Evolutionary conservation across 495 filamentous ascomycete genomes (phyloP), one percentile per base, ranked within the genome.

Genomic region (Penicillium chermesinum): DNA sequence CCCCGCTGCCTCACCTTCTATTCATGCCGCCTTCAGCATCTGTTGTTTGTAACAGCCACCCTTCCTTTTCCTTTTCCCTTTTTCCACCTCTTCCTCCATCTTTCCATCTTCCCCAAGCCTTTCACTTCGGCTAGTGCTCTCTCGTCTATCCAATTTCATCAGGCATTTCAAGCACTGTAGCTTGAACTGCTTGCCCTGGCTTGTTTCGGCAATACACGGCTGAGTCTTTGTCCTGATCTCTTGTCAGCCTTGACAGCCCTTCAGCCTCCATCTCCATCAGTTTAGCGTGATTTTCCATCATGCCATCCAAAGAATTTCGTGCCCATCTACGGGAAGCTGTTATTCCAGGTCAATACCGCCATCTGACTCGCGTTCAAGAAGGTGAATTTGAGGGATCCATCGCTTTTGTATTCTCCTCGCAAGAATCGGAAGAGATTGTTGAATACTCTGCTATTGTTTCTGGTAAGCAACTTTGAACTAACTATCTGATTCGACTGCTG

Each of bases 371-470:
- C 25, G 63, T 89, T 32, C 67, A 66, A 40, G 56, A 67, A 16
- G 83, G 84, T 9, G 78, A 81, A 6, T 79, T 78, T 32, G 78
- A 86, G 61, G 82, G 82, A 20, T 77, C 79, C 25, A 73, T 89
- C 50, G 73, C 66, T 2, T 85, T 88, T 52, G 63, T 59, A 0
- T 82, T 76, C 45, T 59, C 52, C 1, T 41, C 58, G 13, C 61
- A 68, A 8, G 40, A 51, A 19, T 15, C 14, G 10, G 44, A 6
- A 18, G 44, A 54, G 2, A 42, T 52, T 8, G 61, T 85, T 32
- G 63, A 76, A 22, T 69, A 86, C 20, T 74, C 74, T 16, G 77
- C 67, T 13, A 61, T 82, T 7, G 64, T 83, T 3, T 68, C 77
- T 59, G 78, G 79, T 84, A 64, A 43, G 69, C 63, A n/a, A 30